Percentiles rank a stretch among this genome's conserved stretches.
Evolutionary conservation across 257 asterid genomes (phyloP).

Genomic region (Echites panduratus): DNA sequence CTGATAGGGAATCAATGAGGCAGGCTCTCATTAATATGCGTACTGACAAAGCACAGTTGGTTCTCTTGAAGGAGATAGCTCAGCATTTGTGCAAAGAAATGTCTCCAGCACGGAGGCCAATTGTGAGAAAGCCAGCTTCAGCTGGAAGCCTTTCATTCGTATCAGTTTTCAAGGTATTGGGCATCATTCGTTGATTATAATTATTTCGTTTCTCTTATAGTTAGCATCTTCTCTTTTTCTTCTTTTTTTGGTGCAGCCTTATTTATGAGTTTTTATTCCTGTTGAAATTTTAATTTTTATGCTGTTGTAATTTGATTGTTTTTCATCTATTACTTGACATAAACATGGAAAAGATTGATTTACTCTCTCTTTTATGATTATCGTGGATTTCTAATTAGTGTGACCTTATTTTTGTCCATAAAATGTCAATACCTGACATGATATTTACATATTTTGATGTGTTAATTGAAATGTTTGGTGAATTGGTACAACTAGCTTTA

Average conservation of each 20-base stretch:
- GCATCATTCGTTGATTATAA: not conserved
- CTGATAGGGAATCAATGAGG: constrained; percentile 98
- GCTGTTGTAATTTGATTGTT: not conserved
- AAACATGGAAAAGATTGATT: not conserved
- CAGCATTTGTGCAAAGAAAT: constrained; percentile 71
- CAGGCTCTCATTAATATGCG: constrained; percentile 76
- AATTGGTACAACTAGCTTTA: not conserved
- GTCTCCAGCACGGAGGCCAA: constrained; percentile 51
- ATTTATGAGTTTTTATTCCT: not conserved
- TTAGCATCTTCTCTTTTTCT: not conserved
- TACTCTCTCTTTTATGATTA: not conserved
- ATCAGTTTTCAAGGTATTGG: constrained; percentile 69
- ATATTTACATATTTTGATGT: not conserved
- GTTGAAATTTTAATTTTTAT: not conserved
- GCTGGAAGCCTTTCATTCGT: constrained; percentile 42
- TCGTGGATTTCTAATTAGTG: not conserved
- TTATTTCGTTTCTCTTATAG: constrained; percentile 2
- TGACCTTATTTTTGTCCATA: not conserved
- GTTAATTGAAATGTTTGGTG: not conserved
- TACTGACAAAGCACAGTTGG: constrained; percentile 84
- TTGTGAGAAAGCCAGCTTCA: constrained; percentile 45
- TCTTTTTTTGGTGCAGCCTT: not conserved
- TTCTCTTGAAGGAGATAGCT: constrained; percentile 88
- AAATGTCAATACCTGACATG: not conserved
- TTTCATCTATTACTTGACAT: not conserved